Evolutionary conservation across 306 rosid species (phyloP).

Genomic region (Coriaria nepalensis): DNA sequence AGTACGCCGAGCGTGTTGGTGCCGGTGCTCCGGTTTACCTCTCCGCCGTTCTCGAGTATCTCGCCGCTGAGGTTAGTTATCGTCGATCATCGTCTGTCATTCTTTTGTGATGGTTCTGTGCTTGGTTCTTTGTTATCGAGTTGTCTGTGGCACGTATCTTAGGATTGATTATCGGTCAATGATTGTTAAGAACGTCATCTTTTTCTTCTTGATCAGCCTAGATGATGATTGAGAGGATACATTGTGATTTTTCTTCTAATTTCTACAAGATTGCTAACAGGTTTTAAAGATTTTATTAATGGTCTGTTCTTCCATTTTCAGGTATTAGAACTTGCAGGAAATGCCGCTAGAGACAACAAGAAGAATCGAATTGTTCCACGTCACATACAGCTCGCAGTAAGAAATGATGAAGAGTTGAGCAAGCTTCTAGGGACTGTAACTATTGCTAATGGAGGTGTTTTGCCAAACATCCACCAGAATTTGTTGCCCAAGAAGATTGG

Average conservation of each 20-base stretch:
- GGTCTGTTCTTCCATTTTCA: not conserved
- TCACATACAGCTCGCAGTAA: conserved; percentile 23
- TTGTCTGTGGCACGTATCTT: too few species aligned
- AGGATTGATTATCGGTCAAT: too few species aligned
- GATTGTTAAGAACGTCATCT: too few species aligned
- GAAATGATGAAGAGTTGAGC: conserved; percentile 24
- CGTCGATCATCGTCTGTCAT: too few species aligned
- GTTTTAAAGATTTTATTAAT: too few species aligned
- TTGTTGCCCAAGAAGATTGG: conserved; percentile 17
- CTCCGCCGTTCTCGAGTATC: conserved; percentile 20
- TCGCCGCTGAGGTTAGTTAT: conserved; percentile 15
- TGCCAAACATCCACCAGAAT: conserved; percentile 22
- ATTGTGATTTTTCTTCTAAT: too few species aligned
- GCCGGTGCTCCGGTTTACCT: conserved; percentile 19
- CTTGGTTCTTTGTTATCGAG: too few species aligned
- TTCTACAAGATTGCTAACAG: too few species aligned
- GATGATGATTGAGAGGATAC: too few species aligned
- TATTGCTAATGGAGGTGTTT: conserved; percentile 23
- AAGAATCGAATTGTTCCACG: conserved; percentile 2
- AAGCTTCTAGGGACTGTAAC: conserved; percentile 20
- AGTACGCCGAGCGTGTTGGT: conserved; percentile 22
- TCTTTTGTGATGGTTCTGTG: too few species aligned
- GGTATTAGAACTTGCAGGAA: conserved; percentile 23
- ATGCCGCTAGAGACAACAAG: conserved; percentile 23
- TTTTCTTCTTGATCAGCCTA: too few species aligned